Evolutionary conservation across 495 filamentous ascomycete genomes (phyloP), one percentile per base, ranked within the genome.

Genomic region (Endocarpon pusillum): DNA sequence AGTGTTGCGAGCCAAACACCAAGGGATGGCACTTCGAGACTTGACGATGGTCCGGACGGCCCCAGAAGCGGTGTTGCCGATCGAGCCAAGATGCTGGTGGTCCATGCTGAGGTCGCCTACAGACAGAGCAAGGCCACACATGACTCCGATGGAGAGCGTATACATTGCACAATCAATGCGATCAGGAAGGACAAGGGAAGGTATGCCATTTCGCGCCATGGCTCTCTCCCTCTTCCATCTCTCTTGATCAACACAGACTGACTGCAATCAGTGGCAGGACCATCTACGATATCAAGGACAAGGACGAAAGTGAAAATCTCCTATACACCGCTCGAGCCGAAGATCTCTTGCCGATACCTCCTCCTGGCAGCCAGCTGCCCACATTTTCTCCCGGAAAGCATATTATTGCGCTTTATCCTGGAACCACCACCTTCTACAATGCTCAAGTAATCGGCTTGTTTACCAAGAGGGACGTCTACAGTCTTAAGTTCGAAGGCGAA

Each of bases 391-490:
- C 70, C 35, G 85, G 85, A 10, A 85, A 80, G 47, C 72, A 72
- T 16, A 83, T 92, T 19, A 57, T 92, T 34, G 83, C 83, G 0
- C 59, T 81, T 24, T 92, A 92, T 47, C 83, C 83, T 0, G 78
- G 84, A 37, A 99, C 91, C 7, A 94, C 89, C 2, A 94, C 87
- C 0, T 99, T 99, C 47, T 99, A 99, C 53, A 76, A 82, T 46
- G 89, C 91, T 8, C 86, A 94, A 42, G 87, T 97, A 12, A 85
- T 83, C 62, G 75, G 75, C 0, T 66, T 64, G 37, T n/a, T n/a
- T n/a, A 43, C 52, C 7, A 73, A 77, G 43, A 73, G 74, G 41
- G 69, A 71, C 32, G 58, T 58, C 29, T 76, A 71, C 37, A 57
- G 68, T 27, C 59, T 92, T 39, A 73, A 80, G 39, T 92, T 92